Conservation (phyloP, 2,329 filamentous ascomycete species). For the Verticillium alfalfae region DNA sequence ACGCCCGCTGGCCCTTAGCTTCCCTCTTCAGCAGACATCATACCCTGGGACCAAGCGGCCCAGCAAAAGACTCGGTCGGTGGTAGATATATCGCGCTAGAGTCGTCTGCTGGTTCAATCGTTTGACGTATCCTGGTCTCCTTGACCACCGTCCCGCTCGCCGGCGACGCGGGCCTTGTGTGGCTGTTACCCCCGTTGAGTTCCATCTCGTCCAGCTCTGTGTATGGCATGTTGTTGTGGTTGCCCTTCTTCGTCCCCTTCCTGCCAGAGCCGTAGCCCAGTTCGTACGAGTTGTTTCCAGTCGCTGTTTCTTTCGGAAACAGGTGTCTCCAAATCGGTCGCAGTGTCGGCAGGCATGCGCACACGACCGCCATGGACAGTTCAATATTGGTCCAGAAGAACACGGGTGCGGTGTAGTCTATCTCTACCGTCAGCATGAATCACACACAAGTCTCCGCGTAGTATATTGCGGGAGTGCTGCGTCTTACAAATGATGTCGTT, state of each 20-base stretch:
- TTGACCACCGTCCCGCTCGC: constrained; percentile 2
- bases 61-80: background rate
- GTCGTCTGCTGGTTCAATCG: constrained; percentile 2
- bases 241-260: background rate
- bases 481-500: constrained; percentile 19
- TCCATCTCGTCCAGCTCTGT: constrained; percentile 7
- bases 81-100: constrained; percentile 6
- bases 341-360: constrained; percentile 30
- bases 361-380: constrained; percentile 31
- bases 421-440: background rate
- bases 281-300: constrained; percentile 2
- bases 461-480: no score
- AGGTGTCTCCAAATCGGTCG: constrained; percentile 20
- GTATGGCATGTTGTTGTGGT: constrained; percentile 3
- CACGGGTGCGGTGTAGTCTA: constrained; percentile 18
- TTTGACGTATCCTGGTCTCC: constrained; percentile 6
- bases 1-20: background rate
- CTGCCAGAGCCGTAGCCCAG: constrained; percentile 5
- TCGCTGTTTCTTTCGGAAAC: constrained; percentile 2
- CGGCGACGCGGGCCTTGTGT: background rate
- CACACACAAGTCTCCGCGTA: background rate
- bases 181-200: background rate
- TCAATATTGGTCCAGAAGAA: constrained; percentile 34
- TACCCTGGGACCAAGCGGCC: background rate
- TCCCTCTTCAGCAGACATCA: background rate